These are phyloP conservation scores for Cladophialophora bantiana DNA, from an alignment of 2,329 filamentous ascomycete species.

Conservation along the genomic window DNA sequence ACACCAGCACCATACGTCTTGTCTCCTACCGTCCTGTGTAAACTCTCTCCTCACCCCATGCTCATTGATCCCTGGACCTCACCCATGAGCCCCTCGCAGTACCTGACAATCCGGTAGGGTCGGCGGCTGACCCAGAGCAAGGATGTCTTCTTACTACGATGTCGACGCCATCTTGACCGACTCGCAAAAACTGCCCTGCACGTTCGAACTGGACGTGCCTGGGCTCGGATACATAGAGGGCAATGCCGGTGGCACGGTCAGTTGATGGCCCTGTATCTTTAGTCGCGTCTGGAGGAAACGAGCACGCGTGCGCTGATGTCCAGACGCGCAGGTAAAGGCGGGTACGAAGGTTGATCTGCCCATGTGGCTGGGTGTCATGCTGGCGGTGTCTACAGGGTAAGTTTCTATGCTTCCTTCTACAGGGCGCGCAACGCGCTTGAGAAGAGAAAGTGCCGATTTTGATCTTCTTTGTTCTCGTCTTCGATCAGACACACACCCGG, in stretches of 20 bases:
- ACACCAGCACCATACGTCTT: neutral
- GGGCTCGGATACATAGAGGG: slow-evolving; percentile 89
- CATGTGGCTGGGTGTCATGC: slow-evolving; percentile 93
- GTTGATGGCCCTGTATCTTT: slow-evolving; percentile 23
- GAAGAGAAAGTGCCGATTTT: neutral
- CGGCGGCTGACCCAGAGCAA: neutral
- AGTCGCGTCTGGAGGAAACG: neutral
- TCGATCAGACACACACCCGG: slow-evolving; percentile 32
- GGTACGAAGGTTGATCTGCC: slow-evolving; percentile 83
- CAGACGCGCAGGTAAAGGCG: slow-evolving; percentile 68
- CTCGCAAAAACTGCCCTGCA: slow-evolving; percentile 91
- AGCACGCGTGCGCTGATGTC: neutral
- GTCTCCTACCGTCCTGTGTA: neutral
- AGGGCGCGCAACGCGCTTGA: neutral
- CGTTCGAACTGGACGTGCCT: slow-evolving; percentile 87
- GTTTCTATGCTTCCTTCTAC: slow-evolving; percentile 16
- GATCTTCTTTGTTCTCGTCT: neutral
- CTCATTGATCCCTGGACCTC: neutral
- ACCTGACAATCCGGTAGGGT: neutral
- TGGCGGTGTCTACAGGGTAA: slow-evolving; percentile 69
- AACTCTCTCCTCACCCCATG: neutral
- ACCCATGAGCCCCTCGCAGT: neutral
- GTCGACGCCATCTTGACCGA: slow-evolving; percentile 57
- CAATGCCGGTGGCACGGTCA: slow-evolving; percentile 69
- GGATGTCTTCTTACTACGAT: slow-evolving; percentile 51